Percentiles rank a stretch among this genome's conserved stretches.
phyloP scores from a whole-genome alignment of 2,329 filamentous ascomycete genomes.

The Raffaelea albimanens region DNA sequence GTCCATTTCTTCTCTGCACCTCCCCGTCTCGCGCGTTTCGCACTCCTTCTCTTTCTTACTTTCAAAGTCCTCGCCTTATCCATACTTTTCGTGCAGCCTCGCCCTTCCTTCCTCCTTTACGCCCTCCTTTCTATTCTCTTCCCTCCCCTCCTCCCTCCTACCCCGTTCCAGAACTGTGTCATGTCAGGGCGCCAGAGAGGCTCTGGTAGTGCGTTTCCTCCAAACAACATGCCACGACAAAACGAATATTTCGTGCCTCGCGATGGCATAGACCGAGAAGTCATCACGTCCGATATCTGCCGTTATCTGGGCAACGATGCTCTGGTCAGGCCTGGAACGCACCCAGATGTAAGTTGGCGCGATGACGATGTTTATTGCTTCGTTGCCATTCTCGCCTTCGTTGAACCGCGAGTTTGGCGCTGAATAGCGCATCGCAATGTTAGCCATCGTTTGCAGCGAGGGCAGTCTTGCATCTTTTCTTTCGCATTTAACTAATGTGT shows the following conservation, averaged over 20 bases:
- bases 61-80: constrained; percentile 13
- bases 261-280: constrained; percentile 74
- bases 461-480: neutral
- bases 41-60: neutral
- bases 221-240: constrained; percentile 31
- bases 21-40: too few species aligned
- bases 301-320: constrained; percentile 78
- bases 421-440: too few species aligned
- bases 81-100: constrained; percentile 15
- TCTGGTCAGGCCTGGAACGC: constrained; percentile 63
- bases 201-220: neutral
- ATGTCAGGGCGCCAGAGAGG: constrained; percentile 3
- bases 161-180: neutral
- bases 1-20: constrained; percentile 13
- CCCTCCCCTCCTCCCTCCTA: neutral
- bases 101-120: constrained; percentile 15
- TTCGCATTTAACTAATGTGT: neutral
- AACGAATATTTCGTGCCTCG: constrained; percentile 76
- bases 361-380: too few species aligned
- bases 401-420: neutral
- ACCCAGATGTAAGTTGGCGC: constrained; percentile 48
- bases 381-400: constrained; percentile 6
- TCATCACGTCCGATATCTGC: constrained; percentile 77
- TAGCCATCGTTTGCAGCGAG: too few species aligned
- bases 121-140: constrained; percentile 11